A percentile compares a stretch with the other conserved stretches of the same genome.
Evolutionary conservation across 371 early-diverging fungal species (phyloP).

Genomic region (Rhizopus microsporus): DNA sequence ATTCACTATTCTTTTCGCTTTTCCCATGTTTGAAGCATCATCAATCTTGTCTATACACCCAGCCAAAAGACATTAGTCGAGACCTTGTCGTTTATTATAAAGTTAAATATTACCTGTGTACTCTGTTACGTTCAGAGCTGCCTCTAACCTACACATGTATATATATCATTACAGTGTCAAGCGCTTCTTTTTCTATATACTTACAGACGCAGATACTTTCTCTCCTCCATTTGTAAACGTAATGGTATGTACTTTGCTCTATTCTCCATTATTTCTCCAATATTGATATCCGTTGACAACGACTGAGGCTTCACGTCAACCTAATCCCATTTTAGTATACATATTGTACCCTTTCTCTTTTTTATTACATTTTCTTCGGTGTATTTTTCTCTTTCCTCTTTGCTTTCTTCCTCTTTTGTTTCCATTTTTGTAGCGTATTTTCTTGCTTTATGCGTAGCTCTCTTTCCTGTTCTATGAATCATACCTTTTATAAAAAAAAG

Average conservation of each 20-base stretch:
- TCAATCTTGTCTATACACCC: constrained; percentile 90
- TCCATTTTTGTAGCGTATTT: constrained; percentile 17
- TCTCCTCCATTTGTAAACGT: constrained; percentile 83
- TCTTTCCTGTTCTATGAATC: constrained; percentile 87
- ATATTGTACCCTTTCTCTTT: background rate
- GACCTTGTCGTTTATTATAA: background rate
- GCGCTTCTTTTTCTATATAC: constrained; percentile 4
- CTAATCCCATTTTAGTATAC: background rate
- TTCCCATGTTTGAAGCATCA: constrained; percentile 78
- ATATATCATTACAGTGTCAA: background rate
- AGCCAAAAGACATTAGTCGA: constrained; percentile 23
- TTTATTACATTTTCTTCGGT: background rate
- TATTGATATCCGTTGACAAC: constrained; percentile 28
- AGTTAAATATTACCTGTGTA: constrained; percentile 37
- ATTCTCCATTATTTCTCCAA: constrained; percentile 78
- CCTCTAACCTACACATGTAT: constrained; percentile 65
- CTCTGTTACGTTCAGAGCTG: constrained; percentile 90
- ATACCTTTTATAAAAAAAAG: constrained; percentile 43
- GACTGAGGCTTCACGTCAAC: constrained; percentile 26
- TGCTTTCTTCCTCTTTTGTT: constrained; percentile 1
- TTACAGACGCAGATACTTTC: constrained; percentile 85
- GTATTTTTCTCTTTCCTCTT: constrained; percentile 10
- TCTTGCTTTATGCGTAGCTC: constrained; percentile 60
- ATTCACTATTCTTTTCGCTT: constrained; percentile 85
- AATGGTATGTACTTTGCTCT: constrained; percentile 89